Evolutionary conservation across 2,329 filamentous ascomycete genomes (phyloP).

Genomic region (Lachnellula occidentalis): DNA sequence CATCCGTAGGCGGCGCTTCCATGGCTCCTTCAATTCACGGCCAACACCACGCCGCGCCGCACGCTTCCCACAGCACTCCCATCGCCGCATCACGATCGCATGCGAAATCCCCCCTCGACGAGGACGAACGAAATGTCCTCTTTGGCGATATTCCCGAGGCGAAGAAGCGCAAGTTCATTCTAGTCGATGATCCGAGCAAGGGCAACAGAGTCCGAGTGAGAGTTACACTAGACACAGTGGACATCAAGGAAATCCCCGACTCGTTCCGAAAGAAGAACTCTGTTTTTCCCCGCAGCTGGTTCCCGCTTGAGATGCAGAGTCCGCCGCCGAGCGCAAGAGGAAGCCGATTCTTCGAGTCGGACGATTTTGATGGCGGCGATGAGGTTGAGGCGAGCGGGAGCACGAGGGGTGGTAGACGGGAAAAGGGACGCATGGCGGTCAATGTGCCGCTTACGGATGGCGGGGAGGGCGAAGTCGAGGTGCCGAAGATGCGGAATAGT

Average conservation of each 20-base stretch:
- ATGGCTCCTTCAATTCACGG: slow-evolving; percentile 59
- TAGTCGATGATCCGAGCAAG: slow-evolving; percentile 84
- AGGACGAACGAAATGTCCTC: slow-evolving; percentile 57
- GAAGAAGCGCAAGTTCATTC: slow-evolving; percentile 93
- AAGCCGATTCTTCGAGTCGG: slow-evolving; percentile 68
- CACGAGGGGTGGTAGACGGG: slow-evolving; percentile 23
- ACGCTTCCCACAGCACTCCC: slow-evolving; percentile 38
- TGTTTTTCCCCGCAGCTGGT: slow-evolving; percentile 87
- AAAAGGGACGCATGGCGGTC: slow-evolving; percentile 43
- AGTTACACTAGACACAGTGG: slow-evolving; percentile 86
- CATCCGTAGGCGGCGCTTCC: slow-evolving; percentile 49
- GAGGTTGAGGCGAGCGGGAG: slow-evolving; percentile 31
- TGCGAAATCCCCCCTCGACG: slow-evolving; percentile 31
- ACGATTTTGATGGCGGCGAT: slow-evolving; percentile 53
- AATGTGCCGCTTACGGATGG: slow-evolving; percentile 64
- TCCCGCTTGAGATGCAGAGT: slow-evolving; percentile 87
- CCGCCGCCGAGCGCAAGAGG: slow-evolving; percentile 72
- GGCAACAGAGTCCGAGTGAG: slow-evolving; percentile 79
- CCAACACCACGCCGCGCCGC: slow-evolving; percentile 31
- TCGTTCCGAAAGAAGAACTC: slow-evolving; percentile 87
- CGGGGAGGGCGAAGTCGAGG: slow-evolving; percentile 64
- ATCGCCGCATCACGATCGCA: slow-evolving; percentile 29
- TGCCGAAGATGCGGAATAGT: slow-evolving; percentile 66
- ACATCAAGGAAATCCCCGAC: slow-evolving; percentile 94
- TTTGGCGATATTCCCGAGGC: slow-evolving; percentile 86